phyloP scores from a whole-genome alignment of 2,329 filamentous ascomycete genomes.

The Clarireedia hainanense region DNA sequence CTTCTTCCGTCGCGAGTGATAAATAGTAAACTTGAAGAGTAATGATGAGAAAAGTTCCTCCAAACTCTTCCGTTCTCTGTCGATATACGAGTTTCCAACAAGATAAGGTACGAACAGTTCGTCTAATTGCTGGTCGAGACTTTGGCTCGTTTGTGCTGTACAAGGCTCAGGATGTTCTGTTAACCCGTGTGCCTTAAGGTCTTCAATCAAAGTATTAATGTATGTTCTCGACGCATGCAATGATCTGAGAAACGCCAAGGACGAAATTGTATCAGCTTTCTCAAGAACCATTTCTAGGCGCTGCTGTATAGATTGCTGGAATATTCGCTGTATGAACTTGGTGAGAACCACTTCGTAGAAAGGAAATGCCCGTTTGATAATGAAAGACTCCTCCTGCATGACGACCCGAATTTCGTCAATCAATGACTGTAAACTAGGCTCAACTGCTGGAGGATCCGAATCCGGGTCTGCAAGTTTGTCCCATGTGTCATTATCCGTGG shows the following conservation, averaged over 20 bases:
- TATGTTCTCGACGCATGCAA: slow-evolving; percentile 87
- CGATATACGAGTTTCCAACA: slow-evolving; percentile 62
- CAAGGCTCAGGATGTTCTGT: slow-evolving; percentile 92
- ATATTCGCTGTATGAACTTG: slow-evolving; percentile 90
- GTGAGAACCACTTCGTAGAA: slow-evolving; percentile 91
- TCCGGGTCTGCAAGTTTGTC: slow-evolving; percentile 92
- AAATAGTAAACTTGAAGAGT: slow-evolving; percentile 95
- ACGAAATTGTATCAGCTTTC: slow-evolving; percentile 87
- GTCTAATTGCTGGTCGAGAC: slow-evolving; percentile 64
- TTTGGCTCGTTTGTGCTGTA: slow-evolving; percentile 76
- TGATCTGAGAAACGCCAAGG: slow-evolving; percentile 82
- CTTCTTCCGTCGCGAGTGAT: slow-evolving; percentile 82
- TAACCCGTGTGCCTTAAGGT: slow-evolving; percentile 86
- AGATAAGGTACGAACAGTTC: slow-evolving; percentile 69
- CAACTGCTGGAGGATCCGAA: slow-evolving; percentile 81
- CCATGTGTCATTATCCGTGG: slow-evolving; percentile 57
- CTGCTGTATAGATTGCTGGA: slow-evolving; percentile 97
- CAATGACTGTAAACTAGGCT: slow-evolving; percentile 84
- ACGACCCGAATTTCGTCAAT: slow-evolving; percentile 92
- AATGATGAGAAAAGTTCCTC: slow-evolving; percentile 84
- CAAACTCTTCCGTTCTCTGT: slow-evolving; percentile 59
- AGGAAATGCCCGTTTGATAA: slow-evolving; percentile 93
- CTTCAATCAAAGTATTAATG: slow-evolving; percentile 80
- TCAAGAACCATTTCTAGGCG: slow-evolving; percentile 91
- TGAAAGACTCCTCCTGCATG: slow-evolving; percentile 93